Evolutionary conservation across 805 yeast genomes (phyloP).

Genomic region (Henningerozyma blattae): DNA sequence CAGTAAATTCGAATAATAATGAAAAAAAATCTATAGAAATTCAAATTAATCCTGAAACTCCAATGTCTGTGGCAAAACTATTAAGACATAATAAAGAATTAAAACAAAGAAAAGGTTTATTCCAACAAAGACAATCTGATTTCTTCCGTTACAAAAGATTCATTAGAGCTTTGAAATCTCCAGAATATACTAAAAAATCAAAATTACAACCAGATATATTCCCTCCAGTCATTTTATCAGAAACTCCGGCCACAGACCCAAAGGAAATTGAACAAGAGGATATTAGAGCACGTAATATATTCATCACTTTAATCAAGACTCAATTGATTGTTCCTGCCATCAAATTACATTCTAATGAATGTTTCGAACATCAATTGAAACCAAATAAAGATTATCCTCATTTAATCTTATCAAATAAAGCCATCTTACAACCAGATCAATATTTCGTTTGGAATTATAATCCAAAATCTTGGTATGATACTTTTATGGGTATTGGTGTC

Average conservation of each 20-base stretch:
- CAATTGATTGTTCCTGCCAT: constrained; percentile 66
- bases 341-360: constrained; percentile 59
- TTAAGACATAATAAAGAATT: constrained; percentile 54
- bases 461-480: constrained; percentile 43
- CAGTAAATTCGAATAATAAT: too few species aligned
- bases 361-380: constrained; percentile 47
- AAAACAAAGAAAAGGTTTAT: constrained; percentile 74
- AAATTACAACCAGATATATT: constrained; percentile 33
- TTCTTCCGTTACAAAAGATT: constrained; percentile 85
- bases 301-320: constrained; percentile 56
- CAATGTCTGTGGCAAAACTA: constrained; percentile 58
- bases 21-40: too few species aligned
- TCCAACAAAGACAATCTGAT: constrained; percentile 58
- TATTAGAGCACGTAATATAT: constrained; percentile 46
- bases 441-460: constrained; percentile 80
- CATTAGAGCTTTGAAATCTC: constrained; percentile 61
- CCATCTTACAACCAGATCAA: constrained; percentile 47
- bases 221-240: constrained; percentile 35
- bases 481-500: constrained; percentile 28
- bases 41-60: constrained; percentile 34
- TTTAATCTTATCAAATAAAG: constrained; percentile 41
- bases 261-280: constrained; percentile 19
- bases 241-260: too few species aligned
- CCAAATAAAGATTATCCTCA: constrained; percentile 58
- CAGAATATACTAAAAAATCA: constrained; percentile 49